These are phyloP conservation scores for Pyropia yezoensis DNA, from an alignment of 23 red algal genomes.

Conservation along the genomic window DNA sequence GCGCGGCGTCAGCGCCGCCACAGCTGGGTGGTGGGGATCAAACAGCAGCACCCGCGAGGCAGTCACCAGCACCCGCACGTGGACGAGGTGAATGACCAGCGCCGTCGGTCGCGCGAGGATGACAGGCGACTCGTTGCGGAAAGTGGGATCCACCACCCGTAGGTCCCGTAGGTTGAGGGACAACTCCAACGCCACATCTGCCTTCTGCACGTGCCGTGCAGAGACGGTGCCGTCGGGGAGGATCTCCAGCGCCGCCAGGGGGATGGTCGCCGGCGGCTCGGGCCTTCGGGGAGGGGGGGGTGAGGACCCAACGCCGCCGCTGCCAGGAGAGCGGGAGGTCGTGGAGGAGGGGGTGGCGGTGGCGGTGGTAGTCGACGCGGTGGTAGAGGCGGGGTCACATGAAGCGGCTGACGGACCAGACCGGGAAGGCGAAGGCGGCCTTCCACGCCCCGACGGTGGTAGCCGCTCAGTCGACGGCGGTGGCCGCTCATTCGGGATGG, in stretches of 20 bases:
- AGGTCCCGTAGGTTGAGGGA: constrained; percentile 74
- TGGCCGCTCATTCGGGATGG: too few relatives aligned
- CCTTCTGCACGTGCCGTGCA: constrained; percentile 60
- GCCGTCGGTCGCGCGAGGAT: constrained; percentile 72
- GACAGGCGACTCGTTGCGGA: constrained; percentile 78
- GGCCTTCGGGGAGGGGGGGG: too few relatives aligned
- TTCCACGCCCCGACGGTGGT: too few relatives aligned
- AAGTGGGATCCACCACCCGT: constrained; percentile 87
- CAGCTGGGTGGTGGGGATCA: constrained; percentile 75
- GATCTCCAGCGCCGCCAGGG: constrained; percentile 66
- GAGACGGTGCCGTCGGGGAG: constrained; percentile 18
- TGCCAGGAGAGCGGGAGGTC: too few relatives aligned
- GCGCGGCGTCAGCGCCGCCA: constrained; percentile 71
- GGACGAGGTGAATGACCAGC: constrained; percentile 82
- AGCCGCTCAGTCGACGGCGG: too few relatives aligned
- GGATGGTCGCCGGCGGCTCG: constrained; percentile 67
- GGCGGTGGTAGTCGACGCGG: too few relatives aligned
- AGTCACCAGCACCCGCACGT: constrained; percentile 74
- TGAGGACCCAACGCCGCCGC: too few relatives aligned
- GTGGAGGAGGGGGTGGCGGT: too few relatives aligned
- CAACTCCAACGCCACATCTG: constrained; percentile 70
- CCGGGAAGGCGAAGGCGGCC: too few relatives aligned
- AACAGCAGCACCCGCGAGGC: constrained; percentile 76
- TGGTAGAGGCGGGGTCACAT: too few relatives aligned
- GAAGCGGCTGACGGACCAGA: too few relatives aligned